phyloP scores from a whole-genome alignment of 208 protist genomes.

The Leishmania amazonensis region DNA sequence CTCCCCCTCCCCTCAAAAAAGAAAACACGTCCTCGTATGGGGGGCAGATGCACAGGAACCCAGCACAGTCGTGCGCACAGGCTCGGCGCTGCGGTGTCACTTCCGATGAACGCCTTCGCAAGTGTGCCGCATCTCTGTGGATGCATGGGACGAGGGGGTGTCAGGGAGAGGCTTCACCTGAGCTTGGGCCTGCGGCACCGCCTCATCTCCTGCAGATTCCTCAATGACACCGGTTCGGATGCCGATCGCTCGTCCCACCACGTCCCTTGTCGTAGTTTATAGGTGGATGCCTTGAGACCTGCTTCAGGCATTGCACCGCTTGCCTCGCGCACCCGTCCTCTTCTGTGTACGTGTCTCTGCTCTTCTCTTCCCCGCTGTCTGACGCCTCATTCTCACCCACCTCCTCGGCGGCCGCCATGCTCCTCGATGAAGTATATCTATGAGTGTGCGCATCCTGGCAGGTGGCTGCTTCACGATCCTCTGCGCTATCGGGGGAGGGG shows the following conservation, averaged over 20 bases:
- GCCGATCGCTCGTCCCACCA: too few species aligned
- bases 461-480: slow-evolving; percentile 7
- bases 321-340: background rate
- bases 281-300: background rate
- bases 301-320: background rate
- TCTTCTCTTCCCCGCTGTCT: background rate
- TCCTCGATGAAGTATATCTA: background rate
- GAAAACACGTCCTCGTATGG: background rate
- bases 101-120: background rate
- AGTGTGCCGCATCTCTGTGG: background rate
- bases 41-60: background rate
- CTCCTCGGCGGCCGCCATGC: background rate
- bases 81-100: background rate
- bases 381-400: background rate
- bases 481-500: background rate
- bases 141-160: background rate
- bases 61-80: background rate
- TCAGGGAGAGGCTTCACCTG: background rate
- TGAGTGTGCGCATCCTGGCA: background rate
- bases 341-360: background rate
- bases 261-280: too few species aligned
- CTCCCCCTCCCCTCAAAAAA: too few species aligned
- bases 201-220: background rate
- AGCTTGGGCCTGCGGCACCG: background rate
- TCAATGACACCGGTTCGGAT: background rate